A percentile compares a stretch with the other conserved stretches of the same genome.
Conservation (phyloP, 257 asterid genomes). For the Ophiorrhiza pumila region DNA sequence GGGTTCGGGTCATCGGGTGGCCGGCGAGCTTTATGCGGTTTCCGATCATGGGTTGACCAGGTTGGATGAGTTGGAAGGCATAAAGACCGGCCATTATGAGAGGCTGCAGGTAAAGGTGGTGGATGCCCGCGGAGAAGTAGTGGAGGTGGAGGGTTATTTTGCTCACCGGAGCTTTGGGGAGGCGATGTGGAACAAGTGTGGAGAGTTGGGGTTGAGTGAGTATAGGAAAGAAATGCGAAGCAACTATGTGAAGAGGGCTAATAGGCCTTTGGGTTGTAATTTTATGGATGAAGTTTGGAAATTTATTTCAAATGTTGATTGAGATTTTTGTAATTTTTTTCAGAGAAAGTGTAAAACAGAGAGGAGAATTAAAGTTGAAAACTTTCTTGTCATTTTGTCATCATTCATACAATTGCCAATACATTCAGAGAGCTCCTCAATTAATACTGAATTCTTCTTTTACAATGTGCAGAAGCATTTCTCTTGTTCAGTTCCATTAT, state of each 20-base stretch:
- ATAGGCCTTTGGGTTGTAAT: slow-evolving; percentile 35
- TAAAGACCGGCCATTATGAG: slow-evolving; percentile 56
- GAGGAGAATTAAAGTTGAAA: background rate
- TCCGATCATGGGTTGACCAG: slow-evolving; percentile 32
- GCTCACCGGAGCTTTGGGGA: slow-evolving; percentile 59
- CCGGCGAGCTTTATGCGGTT: slow-evolving; percentile 66
- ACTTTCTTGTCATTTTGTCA: too few species aligned
- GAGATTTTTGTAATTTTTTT: too few species aligned
- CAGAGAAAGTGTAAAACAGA: too few species aligned
- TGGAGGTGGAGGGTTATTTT: slow-evolving; percentile 53
- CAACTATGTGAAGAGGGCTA: slow-evolving; percentile 44
- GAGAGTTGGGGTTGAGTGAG: slow-evolving; percentile 48
- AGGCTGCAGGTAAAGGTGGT: slow-evolving; percentile 44
- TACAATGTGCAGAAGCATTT: background rate
- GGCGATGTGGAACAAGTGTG: slow-evolving; percentile 64
- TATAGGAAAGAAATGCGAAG: slow-evolving; percentile 42
- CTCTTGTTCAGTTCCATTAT: background rate
- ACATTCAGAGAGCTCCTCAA: background rate
- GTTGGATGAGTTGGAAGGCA: slow-evolving; percentile 67
- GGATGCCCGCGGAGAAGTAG: slow-evolving; percentile 18
- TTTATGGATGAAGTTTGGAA: slow-evolving; percentile 39
- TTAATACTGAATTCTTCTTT: too few species aligned
- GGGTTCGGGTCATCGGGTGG: slow-evolving; percentile 45
- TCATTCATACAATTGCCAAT: too few species aligned
- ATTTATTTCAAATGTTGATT: slow-evolving; percentile 41